These are phyloP conservation scores for Amanita pallidorosea DNA, from an alignment of 768 basidiomycete species.

Conservation along the genomic window DNA sequence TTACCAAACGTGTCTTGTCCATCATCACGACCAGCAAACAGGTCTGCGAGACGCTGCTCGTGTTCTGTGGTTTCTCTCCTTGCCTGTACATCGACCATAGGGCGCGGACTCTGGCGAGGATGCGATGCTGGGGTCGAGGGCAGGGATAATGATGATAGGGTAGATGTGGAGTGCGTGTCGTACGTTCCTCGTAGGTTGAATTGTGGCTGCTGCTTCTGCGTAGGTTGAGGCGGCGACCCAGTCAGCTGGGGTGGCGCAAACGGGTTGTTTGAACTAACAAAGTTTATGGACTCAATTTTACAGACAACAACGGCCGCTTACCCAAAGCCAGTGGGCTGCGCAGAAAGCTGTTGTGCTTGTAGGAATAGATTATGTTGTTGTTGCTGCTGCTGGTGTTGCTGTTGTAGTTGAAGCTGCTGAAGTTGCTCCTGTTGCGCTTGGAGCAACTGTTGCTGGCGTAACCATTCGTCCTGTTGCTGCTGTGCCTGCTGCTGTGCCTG, in stretches of 20 bases:
- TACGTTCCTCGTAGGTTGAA: slow-evolving; percentile 70
- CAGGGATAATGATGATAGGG: slow-evolving; percentile 30
- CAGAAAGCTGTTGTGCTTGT: slow-evolving; percentile 30
- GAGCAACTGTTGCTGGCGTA: slow-evolving; percentile 38
- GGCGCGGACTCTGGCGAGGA: slow-evolving; percentile 20
- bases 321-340: slow-evolving; percentile 72
- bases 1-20: slow-evolving; percentile 97
- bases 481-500: too few species aligned
- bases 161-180: slow-evolving; percentile 37
- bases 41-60: slow-evolving; percentile 68
- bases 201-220: slow-evolving; percentile 25
- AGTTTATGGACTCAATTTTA: slow-evolving; percentile 9
- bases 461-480: slow-evolving; percentile 48
- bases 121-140: slow-evolving; percentile 16
- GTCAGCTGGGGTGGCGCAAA: slow-evolving; percentile 52
- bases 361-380: slow-evolving; percentile 37
- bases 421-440: too few species aligned
- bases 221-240: slow-evolving; percentile 17
- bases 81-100: slow-evolving; percentile 26
- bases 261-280: slow-evolving; percentile 85
- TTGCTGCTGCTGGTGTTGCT: slow-evolving; percentile 17
- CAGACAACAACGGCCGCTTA: slow-evolving; percentile 20
- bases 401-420: too few species aligned
- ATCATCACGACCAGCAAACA: slow-evolving; percentile 85
- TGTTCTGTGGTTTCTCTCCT: slow-evolving; percentile 40